A percentile compares a stretch with the other conserved stretches of the same genome.
These are phyloP conservation scores for Ogataea salicorniae DNA, from an alignment of 805 yeast species.

Conservation along the genomic window DNA sequence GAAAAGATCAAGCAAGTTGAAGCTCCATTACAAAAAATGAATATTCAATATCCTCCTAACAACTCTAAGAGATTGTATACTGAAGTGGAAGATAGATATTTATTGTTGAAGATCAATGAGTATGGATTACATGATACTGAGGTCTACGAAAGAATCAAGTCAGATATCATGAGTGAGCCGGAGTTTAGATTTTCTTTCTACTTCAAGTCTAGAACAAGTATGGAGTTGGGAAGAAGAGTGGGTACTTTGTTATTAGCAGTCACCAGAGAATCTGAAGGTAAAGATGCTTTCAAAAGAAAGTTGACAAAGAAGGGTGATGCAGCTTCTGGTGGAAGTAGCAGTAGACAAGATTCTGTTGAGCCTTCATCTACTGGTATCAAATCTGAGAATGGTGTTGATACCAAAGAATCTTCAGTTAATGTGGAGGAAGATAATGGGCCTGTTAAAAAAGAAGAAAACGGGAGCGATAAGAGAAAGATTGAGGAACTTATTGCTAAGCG, in stretches of 20 bases:
- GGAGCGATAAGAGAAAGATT: background rate
- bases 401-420: constrained; percentile 1
- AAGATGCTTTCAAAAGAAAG: constrained; percentile 48
- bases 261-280: constrained; percentile 65
- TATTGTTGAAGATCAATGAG: constrained; percentile 55
- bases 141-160: constrained; percentile 59
- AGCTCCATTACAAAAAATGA: constrained; percentile 60
- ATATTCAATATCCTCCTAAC: constrained; percentile 74
- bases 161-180: constrained; percentile 54
- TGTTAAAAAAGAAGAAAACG: constrained; percentile 3
- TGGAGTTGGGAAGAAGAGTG: constrained; percentile 65
- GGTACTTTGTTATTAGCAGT: constrained; percentile 63
- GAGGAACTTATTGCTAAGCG: background rate
- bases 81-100: constrained; percentile 63
- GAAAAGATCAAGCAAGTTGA: constrained; percentile 47
- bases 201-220: constrained; percentile 63
- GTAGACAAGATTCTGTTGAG: constrained; percentile 32
- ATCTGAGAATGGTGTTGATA: background rate
- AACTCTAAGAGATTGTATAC: constrained; percentile 73
- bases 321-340: constrained; percentile 10
- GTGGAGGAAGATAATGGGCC: constrained; percentile 8
- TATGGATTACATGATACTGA: constrained; percentile 58
- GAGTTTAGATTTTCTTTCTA: constrained; percentile 71
- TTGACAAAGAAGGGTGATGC: constrained; percentile 16
- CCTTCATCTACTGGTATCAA: constrained; percentile 9